Evolutionary conservation across 2,329 filamentous ascomycete species (phyloP).

Genomic region (Elsinoe arachidis): DNA sequence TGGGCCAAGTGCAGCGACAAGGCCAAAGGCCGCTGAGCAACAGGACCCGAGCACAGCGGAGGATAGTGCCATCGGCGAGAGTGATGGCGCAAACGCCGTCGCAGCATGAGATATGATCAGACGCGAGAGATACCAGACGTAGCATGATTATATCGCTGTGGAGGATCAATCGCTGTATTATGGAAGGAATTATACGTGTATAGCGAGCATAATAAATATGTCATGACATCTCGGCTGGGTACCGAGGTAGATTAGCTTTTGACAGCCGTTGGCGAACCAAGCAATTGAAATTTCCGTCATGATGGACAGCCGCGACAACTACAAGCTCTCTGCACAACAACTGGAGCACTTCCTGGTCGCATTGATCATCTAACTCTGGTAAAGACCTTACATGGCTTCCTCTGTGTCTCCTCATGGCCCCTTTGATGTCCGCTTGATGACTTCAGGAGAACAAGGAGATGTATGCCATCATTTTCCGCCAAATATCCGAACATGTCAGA

Average conservation of each 20-base stretch:
- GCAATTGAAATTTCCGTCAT: background rate
- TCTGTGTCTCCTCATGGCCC: background rate
- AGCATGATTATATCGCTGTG: background rate
- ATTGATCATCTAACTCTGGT: too few relatives aligned
- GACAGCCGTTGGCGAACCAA: background rate
- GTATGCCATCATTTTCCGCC: background rate
- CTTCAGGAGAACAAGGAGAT: too few relatives aligned
- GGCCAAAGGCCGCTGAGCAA: background rate
- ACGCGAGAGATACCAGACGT: too few relatives aligned
- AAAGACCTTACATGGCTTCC: background rate
- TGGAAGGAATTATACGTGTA: too few relatives aligned
- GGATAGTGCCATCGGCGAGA: background rate
- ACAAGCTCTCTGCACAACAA: too few relatives aligned
- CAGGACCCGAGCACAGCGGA: background rate
- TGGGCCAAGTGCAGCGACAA: background rate
- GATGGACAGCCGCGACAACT: background rate
- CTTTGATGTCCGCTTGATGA: too few relatives aligned
- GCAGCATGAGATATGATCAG: too few relatives aligned
- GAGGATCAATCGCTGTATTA: background rate
- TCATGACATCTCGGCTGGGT: background rate
- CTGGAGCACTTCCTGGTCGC: too few relatives aligned
- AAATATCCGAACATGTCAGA: background rate
- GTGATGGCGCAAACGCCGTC: background rate
- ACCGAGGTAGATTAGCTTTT: constrained; percentile 7
- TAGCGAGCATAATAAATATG: background rate